Conservation (phyloP, 2,329 filamentous ascomycete genomes). For the Diaporthe sp. region DNA sequence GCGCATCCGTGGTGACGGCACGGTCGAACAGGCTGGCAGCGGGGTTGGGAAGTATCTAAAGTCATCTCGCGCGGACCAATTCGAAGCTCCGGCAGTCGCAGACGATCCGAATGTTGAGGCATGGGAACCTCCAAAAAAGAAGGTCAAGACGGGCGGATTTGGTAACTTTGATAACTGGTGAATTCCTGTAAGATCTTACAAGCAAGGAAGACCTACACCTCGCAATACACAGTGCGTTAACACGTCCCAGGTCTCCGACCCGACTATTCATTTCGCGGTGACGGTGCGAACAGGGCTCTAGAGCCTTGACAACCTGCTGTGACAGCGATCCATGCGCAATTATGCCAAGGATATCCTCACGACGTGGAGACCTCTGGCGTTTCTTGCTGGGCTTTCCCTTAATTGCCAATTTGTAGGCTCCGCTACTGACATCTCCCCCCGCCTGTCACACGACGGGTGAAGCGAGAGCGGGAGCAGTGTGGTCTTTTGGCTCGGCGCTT, state of each 20-base stretch:
- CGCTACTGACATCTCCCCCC: background rate
- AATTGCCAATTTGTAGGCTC: background rate
- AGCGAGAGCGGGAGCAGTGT: background rate
- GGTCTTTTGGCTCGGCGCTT: background rate
- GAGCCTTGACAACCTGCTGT: background rate
- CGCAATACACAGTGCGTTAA: constrained; percentile 30
- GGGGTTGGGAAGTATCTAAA: constrained; percentile 87
- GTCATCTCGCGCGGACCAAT: constrained; percentile 57
- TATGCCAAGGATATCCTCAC: background rate
- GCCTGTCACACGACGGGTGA: background rate
- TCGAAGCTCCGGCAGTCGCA: constrained; percentile 52
- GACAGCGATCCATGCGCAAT: background rate
- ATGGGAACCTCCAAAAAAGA: constrained; percentile 84
- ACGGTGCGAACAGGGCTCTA: background rate
- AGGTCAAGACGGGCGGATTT: constrained; percentile 83
- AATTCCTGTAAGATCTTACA: constrained; percentile 37
- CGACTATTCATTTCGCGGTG: background rate
- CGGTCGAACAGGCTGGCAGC: constrained; percentile 59
- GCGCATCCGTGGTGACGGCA: constrained; percentile 79
- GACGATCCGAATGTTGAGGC: constrained; percentile 71
- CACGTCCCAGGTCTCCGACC: constrained; percentile 17
- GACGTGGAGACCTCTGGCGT: background rate
- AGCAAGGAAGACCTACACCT: constrained; percentile 18
- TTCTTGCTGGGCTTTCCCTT: background rate
- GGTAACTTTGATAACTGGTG: constrained; percentile 96